Evolutionary conservation across 1,284 basidiomycete genomes (phyloP).

Genomic region (Cryptococcus jaspeensis): DNA sequence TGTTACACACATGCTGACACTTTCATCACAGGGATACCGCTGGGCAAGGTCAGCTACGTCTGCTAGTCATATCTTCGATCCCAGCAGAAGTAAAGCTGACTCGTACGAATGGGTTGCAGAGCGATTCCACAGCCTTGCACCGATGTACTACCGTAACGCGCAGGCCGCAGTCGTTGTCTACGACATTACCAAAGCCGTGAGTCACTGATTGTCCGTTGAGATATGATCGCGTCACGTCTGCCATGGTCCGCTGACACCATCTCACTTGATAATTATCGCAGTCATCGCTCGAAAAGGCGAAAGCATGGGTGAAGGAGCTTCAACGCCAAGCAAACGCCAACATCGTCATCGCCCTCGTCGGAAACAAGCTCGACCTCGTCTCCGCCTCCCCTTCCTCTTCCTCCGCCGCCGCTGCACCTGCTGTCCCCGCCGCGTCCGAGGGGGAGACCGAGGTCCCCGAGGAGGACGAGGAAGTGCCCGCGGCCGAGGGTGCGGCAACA

Average conservation of each 20-base stretch:
- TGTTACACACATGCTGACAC: conserved; percentile 1
- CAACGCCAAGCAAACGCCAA: conserved; percentile 99
- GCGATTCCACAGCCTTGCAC: conserved; percentile 56
- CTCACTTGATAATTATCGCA: conserved; percentile 19
- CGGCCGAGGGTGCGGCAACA: conserved; percentile 43
- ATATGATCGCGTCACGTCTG: not conserved
- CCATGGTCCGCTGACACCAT: too few species aligned
- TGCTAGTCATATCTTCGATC: too few species aligned
- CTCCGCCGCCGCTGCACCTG: conserved; percentile 11
- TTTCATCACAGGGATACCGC: conserved; percentile 46
- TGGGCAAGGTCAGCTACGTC: conserved; percentile 43
- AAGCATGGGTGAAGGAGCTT: conserved; percentile 99
- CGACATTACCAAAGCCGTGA: conserved; percentile 74
- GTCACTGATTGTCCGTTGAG: conserved; percentile 9
- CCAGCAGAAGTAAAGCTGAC: conserved; percentile 1
- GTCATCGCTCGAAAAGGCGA: conserved; percentile 95
- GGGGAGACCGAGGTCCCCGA: conserved; percentile 58
- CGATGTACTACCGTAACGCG: conserved; percentile 99
- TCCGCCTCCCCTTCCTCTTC: conserved; percentile 60
- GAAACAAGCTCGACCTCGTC: conserved; percentile 93
- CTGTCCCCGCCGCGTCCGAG: conserved; percentile 72
- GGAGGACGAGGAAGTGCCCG: conserved; percentile 56
- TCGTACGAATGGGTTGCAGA: not conserved
- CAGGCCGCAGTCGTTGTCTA: conserved; percentile 95
- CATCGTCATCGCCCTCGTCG: conserved; percentile 95